Conservation (phyloP, 805 yeast genomes). For the Ogataea kodamae region DNA sequence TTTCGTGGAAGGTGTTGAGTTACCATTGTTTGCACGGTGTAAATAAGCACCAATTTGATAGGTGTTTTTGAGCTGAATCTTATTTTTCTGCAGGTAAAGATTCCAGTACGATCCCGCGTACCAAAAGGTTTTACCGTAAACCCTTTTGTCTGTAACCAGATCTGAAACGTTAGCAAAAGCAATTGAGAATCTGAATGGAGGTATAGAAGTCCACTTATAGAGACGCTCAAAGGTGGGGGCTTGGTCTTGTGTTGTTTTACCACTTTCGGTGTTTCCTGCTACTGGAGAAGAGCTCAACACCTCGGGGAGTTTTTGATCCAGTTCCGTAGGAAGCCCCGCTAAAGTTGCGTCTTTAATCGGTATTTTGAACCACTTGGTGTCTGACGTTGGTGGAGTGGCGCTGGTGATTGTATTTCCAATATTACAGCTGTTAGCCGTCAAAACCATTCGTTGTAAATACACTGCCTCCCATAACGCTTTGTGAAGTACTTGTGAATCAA, state of each 20-base stretch:
- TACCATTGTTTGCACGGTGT: conserved; percentile 42
- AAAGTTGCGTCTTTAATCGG: conserved; percentile 48
- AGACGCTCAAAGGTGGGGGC: conserved; percentile 15
- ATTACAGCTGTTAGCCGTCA: conserved; percentile 29
- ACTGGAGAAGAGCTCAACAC: conserved; percentile 18
- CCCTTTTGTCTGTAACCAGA: conserved; percentile 42
- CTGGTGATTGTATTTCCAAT: conserved; percentile 30
- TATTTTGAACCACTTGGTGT: conserved; percentile 37
- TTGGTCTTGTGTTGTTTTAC: conserved; percentile 27
- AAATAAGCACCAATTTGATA: conserved; percentile 55
- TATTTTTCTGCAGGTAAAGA: conserved; percentile 47
- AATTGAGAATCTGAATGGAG: conserved; percentile 53
- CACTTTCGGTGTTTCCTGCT: conserved; percentile 17
- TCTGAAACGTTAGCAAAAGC: conserved; percentile 48
- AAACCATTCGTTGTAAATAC: conserved; percentile 39
- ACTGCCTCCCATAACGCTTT: conserved; percentile 50
- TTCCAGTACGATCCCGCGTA: conserved; percentile 64
- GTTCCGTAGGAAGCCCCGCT: conserved; percentile 40
- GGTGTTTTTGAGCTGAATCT: conserved; percentile 37
- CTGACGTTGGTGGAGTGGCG: conserved; percentile 29
- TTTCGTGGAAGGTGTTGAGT: conserved; percentile 35
- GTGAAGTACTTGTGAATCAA: conserved; percentile 38
- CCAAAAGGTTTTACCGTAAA: conserved; percentile 52
- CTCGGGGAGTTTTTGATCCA: conserved; percentile 30
- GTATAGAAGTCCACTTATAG: conserved; percentile 41